These are phyloP conservation scores for Dichotomopilus funicola DNA, from an alignment of 2,329 filamentous ascomycete genomes.

Conservation along the genomic window DNA sequence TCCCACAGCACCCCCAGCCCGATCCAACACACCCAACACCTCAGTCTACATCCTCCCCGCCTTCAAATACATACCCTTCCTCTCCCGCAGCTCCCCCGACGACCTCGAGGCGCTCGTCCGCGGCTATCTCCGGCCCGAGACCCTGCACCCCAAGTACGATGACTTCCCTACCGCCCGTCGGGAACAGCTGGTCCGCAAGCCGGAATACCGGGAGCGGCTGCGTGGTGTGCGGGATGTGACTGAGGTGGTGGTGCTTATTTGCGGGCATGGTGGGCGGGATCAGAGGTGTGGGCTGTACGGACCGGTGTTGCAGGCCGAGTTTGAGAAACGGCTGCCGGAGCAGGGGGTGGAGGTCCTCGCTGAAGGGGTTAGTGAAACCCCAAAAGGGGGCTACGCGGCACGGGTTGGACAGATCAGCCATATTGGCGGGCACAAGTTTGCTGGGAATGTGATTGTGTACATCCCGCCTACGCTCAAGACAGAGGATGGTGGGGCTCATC, in stretches of 20 bases:
- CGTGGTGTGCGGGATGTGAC: conserved; percentile 53
- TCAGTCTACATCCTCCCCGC: conserved; percentile 74
- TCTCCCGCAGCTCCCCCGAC: conserved; percentile 56
- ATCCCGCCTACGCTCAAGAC: conserved; percentile 51
- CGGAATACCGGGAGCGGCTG: conserved; percentile 46
- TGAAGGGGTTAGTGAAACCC: no score
- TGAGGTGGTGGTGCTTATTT: conserved; percentile 75
- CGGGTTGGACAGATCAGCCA: conserved; percentile 68
- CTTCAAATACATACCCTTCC: conserved; percentile 71
- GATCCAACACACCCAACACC: conserved; percentile 44
- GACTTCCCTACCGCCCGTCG: conserved; percentile 51
- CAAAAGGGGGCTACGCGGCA: conserved; percentile 35
- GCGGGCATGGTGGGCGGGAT: conserved; percentile 79
- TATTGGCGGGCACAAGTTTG: conserved; percentile 79
- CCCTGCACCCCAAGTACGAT: conserved; percentile 56
- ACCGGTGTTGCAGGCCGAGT: conserved; percentile 64
- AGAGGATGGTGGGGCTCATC: conserved; percentile 40
- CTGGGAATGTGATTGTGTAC: conserved; percentile 78
- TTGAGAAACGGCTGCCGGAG: conserved; percentile 51
- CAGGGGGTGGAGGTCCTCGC: conserved; percentile 43
- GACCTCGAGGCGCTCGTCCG: conserved; percentile 52
- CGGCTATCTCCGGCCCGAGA: conserved; percentile 58
- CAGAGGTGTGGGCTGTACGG: conserved; percentile 75
- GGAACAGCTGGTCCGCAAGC: conserved; percentile 46
- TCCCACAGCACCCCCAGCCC: conserved; percentile 44